phyloP scores from a whole-genome alignment of 208 protist genomes.

The Acanthamoeba polyphaga region DNA sequence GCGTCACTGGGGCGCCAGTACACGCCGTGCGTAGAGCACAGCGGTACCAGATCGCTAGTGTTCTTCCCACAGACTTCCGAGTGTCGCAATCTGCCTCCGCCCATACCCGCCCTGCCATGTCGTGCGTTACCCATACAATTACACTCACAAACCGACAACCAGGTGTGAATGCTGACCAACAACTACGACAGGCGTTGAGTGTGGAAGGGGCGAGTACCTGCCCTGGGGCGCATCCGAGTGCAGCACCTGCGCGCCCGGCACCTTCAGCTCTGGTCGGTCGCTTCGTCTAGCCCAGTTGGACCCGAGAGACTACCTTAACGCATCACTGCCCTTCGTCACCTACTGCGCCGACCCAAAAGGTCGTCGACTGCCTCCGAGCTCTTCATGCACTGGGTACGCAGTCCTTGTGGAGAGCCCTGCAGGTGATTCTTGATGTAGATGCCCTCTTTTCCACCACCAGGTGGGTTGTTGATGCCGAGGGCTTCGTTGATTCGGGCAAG shows the following conservation, averaged over 20 bases:
- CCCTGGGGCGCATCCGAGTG: conserved; percentile 33
- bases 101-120: neutral
- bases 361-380: neutral
- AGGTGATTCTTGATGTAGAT: neutral
- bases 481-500: conserved; percentile 30
- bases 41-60: neutral
- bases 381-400: neutral
- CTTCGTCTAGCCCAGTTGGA: neutral
- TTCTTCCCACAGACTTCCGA: neutral
- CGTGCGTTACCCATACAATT: neutral
- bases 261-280: neutral
- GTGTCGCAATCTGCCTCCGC: conserved; percentile 2
- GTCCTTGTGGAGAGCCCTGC: neutral
- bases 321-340: conserved; percentile 24
- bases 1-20: neutral
- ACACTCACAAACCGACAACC: neutral
- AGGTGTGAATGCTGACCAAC: neutral
- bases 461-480: neutral
- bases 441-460: neutral
- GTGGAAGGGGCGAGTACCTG: neutral
- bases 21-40: neutral
- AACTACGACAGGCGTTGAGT: neutral
- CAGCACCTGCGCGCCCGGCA: neutral
- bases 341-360: neutral
- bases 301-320: neutral